Evolutionary conservation across 345 rosid species (phyloP), one percentile per base, ranked within the genome.

Genomic region (Anacardium occidentale): DNA sequence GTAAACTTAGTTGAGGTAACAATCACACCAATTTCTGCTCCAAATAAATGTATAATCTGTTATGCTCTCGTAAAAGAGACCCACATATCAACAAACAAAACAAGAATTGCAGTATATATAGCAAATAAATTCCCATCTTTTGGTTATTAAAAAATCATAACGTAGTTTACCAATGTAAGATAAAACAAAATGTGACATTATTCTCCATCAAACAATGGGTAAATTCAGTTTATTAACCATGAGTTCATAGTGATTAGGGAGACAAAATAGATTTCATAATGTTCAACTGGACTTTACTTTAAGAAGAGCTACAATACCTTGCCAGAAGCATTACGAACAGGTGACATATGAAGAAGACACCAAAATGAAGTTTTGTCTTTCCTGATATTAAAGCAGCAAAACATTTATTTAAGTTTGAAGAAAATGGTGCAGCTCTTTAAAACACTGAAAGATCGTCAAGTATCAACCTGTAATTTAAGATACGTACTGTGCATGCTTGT

Each of bases 311-410:
- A 47, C 20, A 70, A 56, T 89, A 94, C 98, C 99, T 95, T 95
- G 76, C 99, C 99, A 56, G 90, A 85, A 72, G 99, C 98, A 83
- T 88, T 88, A 64, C 97, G 94, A 76, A 95, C 81, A 4, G 98
- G 99, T 37, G 99, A 89, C 65, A 92, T 82, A 84, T 95, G 97
- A 62, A 95, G 98, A 77, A 83, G 85, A 83, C 89, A 92, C 99
- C 97, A 92, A 77, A 95, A 95, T 10, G 86, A 69, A 76, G 88
- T 89, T 75, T 80, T 80, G 48, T 95, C 90, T 84, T 88, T 95
- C 87, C 99, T 95, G 90, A 67, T 68, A 72, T 61, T 54, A 60
- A 68, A 70, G 66, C 72, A 50, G 58, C 37, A 72, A 64, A 66
- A 18, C 44, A 11, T 18, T 32, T 64, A 40, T 25, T 73, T 70